These are phyloP conservation scores for Aschersonia sp. DNA, from an alignment of 2,329 filamentous ascomycete genomes.

Conservation along the genomic window DNA sequence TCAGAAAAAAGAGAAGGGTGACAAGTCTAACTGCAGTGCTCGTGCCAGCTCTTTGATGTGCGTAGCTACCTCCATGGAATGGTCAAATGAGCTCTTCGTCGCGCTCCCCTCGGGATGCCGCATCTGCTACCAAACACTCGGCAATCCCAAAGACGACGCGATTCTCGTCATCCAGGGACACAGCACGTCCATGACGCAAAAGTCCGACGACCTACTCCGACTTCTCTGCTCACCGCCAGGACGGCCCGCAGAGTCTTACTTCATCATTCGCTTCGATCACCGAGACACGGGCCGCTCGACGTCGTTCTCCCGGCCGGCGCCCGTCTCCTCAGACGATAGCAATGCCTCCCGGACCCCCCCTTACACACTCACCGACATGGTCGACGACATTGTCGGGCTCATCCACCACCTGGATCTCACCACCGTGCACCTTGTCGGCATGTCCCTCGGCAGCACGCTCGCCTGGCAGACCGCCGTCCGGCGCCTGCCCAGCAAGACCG, in stretches of 20 bases:
- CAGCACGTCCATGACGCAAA: conserved; percentile 11
- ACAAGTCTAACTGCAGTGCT: too few species aligned
- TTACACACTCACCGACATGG: conserved; percentile 14
- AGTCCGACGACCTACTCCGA: conserved; percentile 8
- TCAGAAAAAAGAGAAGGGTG: too few species aligned
- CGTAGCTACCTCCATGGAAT: not conserved
- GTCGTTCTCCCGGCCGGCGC: not conserved
- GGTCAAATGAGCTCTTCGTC: conserved; percentile 11
- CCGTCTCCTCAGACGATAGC: not conserved
- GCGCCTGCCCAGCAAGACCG: not conserved
- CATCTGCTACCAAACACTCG: conserved; percentile 15
- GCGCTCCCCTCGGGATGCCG: conserved; percentile 11
- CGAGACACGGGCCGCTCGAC: not conserved
- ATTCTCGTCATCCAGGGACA: conserved; percentile 3
- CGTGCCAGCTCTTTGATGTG: too few species aligned
- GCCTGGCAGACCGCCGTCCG: not conserved
- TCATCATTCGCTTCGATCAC: not conserved
- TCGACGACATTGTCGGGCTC: conserved; percentile 12
- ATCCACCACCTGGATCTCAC: conserved; percentile 9
- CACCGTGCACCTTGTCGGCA: conserved; percentile 11
- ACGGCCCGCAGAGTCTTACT: not conserved
- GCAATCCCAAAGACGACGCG: conserved; percentile 3
- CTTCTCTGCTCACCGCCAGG: not conserved
- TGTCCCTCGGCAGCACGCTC: conserved; percentile 11
- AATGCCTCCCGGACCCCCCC: not conserved